Base-by-base conservation (phyloP, 2,329 filamentous ascomycete species). In the Sclerotinia spermophila region DNA sequence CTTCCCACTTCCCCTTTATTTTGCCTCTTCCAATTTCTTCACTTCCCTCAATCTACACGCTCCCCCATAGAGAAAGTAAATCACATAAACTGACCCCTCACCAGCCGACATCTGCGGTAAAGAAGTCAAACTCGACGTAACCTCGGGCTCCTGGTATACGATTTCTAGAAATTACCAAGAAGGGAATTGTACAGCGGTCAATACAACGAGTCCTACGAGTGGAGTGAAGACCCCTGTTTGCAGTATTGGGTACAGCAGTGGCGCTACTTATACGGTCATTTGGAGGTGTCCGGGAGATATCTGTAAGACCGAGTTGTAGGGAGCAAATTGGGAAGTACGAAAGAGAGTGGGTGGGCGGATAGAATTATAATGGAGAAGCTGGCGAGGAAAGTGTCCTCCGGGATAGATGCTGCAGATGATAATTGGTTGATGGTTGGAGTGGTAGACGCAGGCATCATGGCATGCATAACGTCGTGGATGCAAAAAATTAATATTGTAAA, bases 101-200 rank as follows among this genome's bases (percentile, higher is more conserved):
- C 33, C 13, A 65, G 61, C 33, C 44, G 61, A 48, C 2, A 65
- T 65, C 44, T 65, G 61, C 61, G 61, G 61, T 0, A 48, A 51
- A 51, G 61, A 65, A 65, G 44, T 65, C 35, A 38, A 51, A 6
- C 61, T 65, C 61, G 51, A 65, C 44, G 61, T 65, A 19, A 51
- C 44, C 6, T 65, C 61, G 8, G 61, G 61, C 8, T 65, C 61
- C 15, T 65, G 61, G 61, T 65, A 65, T 4, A 65, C 61, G 1
- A 48, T 24, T 19, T 38, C 44, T 17, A 10, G 44, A 35, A 38
- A 51, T 15, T 51, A 38, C 15, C 44, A 38, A 11, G 44, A 27
- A 19, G 61, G 61, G 1, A 65, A 65, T 21, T 65, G 61, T 33
- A 65, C 61, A 35, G 61, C 61, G 6, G 33, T 65, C 15, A 65